These are phyloP conservation scores for Cucumis variabilis DNA, from an alignment of 331 rosid genomes.

Conservation along the genomic window DNA sequence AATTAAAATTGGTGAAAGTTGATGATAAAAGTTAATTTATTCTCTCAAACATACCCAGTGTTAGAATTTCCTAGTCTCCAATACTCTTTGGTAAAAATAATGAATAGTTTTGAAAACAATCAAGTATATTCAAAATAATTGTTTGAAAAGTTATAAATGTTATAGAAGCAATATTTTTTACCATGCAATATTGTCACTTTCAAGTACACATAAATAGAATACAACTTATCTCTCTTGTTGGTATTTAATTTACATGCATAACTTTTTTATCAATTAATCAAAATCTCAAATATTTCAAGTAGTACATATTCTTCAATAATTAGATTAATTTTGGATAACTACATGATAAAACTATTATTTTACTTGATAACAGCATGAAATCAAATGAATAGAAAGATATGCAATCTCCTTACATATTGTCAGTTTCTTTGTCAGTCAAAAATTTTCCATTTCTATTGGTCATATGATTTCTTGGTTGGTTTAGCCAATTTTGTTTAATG, in stretches of 20 bases:
- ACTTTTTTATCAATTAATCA: not conserved
- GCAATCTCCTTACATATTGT: not conserved
- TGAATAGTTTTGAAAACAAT: too few species aligned
- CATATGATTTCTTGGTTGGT: conserved; percentile 11
- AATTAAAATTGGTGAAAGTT: too few species aligned
- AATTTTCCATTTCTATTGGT: conserved; percentile 13
- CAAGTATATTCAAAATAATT: too few species aligned
- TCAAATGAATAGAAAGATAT: not conserved
- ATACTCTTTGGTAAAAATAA: too few species aligned
- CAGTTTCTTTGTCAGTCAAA: not conserved
- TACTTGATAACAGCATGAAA: not conserved
- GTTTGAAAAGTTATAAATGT: not conserved
- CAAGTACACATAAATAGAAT: too few species aligned
- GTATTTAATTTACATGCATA: not conserved
- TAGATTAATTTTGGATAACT: not conserved
- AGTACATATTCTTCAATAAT: not conserved
- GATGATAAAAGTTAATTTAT: too few species aligned
- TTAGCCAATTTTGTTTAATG: not conserved
- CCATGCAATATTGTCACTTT: too few species aligned
- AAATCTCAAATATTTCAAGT: not conserved
- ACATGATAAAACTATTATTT: not conserved
- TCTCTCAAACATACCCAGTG: too few species aligned
- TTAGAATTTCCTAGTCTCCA: too few species aligned
- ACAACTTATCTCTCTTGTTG: not conserved
- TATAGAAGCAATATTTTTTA: too few species aligned